Conservation (phyloP, 306 rosid genomes). For the Arachis hypogaea region DNA sequence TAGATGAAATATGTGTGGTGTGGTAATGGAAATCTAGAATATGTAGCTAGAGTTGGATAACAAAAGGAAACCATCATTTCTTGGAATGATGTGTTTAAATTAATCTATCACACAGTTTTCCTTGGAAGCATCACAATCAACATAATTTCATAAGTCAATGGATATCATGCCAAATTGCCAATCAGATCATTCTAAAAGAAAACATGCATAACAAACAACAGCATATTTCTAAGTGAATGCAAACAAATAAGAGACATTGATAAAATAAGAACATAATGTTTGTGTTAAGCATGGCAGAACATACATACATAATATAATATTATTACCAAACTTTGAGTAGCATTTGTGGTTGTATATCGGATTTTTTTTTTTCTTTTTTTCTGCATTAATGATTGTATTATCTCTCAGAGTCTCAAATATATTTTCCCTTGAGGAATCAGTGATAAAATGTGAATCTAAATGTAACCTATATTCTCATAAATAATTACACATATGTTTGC, state of each 20-base stretch:
- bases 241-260: too few species aligned
- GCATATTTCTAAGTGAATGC: not conserved
- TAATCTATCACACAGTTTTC: constrained; percentile 24
- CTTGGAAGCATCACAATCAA: constrained; percentile 37
- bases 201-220: constrained; percentile 36
- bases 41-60: not conserved
- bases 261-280: too few species aligned
- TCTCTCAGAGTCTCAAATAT: too few species aligned
- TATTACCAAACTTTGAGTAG: not conserved
- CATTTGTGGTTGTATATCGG: not conserved
- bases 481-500: too few species aligned
- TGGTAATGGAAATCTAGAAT: not conserved
- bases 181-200: constrained; percentile 50
- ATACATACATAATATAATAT: not conserved
- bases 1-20: too few species aligned
- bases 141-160: constrained; percentile 26
- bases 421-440: too few species aligned
- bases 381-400: not conserved
- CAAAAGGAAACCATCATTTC: constrained; percentile 29
- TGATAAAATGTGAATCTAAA: too few species aligned
- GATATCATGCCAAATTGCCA: constrained; percentile 13
- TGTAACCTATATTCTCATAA: too few species aligned
- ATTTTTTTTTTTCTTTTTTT: not conserved
- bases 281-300: not conserved
- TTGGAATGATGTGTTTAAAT: constrained; percentile 29